phyloP scores from a whole-genome alignment of 2,329 filamentous ascomycete species.

The Epicoccum nigrum region DNA sequence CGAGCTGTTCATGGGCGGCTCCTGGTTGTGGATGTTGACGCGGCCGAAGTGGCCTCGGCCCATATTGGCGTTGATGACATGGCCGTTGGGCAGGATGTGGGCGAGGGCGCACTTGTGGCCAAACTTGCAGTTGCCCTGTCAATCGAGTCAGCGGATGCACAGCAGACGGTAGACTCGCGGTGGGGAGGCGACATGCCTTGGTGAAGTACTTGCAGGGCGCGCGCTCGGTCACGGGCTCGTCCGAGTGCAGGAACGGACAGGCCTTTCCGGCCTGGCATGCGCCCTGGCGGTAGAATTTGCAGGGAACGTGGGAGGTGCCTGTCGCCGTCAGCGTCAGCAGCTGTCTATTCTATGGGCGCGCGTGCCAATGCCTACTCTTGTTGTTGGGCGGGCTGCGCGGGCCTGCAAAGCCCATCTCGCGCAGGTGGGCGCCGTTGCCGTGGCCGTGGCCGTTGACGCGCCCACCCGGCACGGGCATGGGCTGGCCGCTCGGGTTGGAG shows the following conservation, averaged over 20 bases:
- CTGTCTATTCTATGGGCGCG: background rate
- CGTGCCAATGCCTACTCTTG: constrained; percentile 49
- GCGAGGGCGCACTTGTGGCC: constrained; percentile 97
- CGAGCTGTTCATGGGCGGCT: constrained; percentile 76
- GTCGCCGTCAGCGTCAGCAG: constrained; percentile 26
- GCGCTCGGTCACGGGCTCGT: constrained; percentile 81
- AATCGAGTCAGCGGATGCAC: background rate
- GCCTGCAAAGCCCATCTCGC: constrained; percentile 48
- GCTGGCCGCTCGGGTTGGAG: constrained; percentile 41
- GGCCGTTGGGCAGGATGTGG: constrained; percentile 91
- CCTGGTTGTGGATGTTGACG: constrained; percentile 70
- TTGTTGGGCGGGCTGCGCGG: constrained; percentile 57
- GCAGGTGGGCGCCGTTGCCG: constrained; percentile 42
- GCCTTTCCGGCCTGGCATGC: constrained; percentile 94
- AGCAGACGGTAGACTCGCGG: too few relatives aligned
- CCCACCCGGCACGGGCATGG: constrained; percentile 46
- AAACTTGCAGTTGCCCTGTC: constrained; percentile 96
- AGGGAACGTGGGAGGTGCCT: constrained; percentile 97
- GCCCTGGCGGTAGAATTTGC: constrained; percentile 98
- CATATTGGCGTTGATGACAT: constrained; percentile 77
- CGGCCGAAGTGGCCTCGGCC: constrained; percentile 66
- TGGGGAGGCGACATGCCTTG: constrained; percentile 67
- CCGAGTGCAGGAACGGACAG: constrained; percentile 95
- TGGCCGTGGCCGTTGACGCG: constrained; percentile 41
- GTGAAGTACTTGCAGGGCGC: constrained; percentile 97